Conservation (phyloP, 345 rosid species). For the Syzygium aqueum region DNA sequence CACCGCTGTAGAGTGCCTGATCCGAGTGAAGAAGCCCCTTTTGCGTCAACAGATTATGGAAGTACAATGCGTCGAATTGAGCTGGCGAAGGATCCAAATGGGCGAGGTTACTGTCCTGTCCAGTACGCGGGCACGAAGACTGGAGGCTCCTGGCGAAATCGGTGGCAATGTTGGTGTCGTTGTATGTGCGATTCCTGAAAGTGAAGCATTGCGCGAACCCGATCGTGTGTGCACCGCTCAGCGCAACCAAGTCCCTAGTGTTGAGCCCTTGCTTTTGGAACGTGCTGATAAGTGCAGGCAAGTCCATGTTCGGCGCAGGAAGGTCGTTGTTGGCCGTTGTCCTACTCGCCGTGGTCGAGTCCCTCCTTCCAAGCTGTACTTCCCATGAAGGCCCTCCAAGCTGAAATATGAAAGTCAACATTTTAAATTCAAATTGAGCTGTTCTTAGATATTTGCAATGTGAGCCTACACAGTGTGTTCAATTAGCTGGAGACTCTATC, state of each 20-base stretch:
- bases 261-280: slow-evolving; percentile 39
- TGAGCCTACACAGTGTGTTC: background rate
- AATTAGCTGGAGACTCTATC: background rate
- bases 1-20: slow-evolving; percentile 15
- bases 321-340: slow-evolving; percentile 16
- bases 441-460: background rate
- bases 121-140: slow-evolving; percentile 16
- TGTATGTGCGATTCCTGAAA: slow-evolving; percentile 24
- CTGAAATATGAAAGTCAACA: slow-evolving; percentile 6
- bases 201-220: slow-evolving; percentile 20
- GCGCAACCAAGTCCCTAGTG: slow-evolving; percentile 31
- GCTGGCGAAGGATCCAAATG: slow-evolving; percentile 7
- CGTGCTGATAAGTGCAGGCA: slow-evolving; percentile 16
- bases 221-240: slow-evolving; percentile 49
- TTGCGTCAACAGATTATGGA: slow-evolving; percentile 9
- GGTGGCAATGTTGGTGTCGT: slow-evolving; percentile 18
- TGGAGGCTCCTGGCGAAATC: slow-evolving; percentile 16
- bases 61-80: slow-evolving; percentile 16
- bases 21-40: slow-evolving; percentile 27
- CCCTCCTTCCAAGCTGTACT: slow-evolving; percentile 34
- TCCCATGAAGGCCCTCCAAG: slow-evolving; percentile 43
- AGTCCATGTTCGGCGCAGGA: slow-evolving; percentile 31
- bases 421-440: background rate
- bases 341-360: slow-evolving; percentile 26
- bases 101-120: slow-evolving; percentile 11